Base-by-base conservation (phyloP, 305 asterid species). In the Fraxinus angustifolia region DNA sequence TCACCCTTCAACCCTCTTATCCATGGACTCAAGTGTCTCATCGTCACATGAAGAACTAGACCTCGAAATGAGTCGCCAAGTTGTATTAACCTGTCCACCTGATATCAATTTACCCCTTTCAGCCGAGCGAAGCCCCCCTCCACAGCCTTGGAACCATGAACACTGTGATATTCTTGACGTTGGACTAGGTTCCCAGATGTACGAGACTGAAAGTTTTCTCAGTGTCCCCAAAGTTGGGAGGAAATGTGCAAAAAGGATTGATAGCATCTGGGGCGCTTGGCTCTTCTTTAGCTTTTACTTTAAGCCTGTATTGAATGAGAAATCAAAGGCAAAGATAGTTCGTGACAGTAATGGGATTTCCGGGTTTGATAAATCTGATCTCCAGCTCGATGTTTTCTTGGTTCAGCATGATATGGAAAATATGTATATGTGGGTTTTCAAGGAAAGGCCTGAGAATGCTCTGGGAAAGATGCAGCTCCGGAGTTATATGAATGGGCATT, bases 391-490 rank as follows among this genome's bases (percentile, higher is more conserved):
- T 50, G 83, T 87, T 10, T 89, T 89, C 88, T 85, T 87, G 90
- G 91, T 89, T 72, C 90, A 87, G 42, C 91, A 89, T 73, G 91
- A 89, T 23, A 89, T 89, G 91, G 91, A 89, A 85, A 94, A 94
- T 73, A 88, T 94, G 93, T 94, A 94, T 85, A 93, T 94, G 98
- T 94, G 98, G 98, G 94, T 88, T 76, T 94, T 94, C 88, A 94
- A 93, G 84, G 98, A 92, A 75, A 88, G 92, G 85, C 97, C 97
- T 0, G 97, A 93, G 76, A 93, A 93, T 85, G 96, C 97, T 45
- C 82, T 93, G 8, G 98, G 98, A 4, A 94, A 94, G 86, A 94
- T 94, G 98, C 98, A 94, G 86, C 93, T 94, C 0, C 84, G 98
- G 73, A 94, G 98, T 84, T 94, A 90, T 76, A 94, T 94, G 98